Base-by-base conservation (phyloP, 2,329 filamentous ascomycete genomes). In the Neoascochyta sp. region DNA sequence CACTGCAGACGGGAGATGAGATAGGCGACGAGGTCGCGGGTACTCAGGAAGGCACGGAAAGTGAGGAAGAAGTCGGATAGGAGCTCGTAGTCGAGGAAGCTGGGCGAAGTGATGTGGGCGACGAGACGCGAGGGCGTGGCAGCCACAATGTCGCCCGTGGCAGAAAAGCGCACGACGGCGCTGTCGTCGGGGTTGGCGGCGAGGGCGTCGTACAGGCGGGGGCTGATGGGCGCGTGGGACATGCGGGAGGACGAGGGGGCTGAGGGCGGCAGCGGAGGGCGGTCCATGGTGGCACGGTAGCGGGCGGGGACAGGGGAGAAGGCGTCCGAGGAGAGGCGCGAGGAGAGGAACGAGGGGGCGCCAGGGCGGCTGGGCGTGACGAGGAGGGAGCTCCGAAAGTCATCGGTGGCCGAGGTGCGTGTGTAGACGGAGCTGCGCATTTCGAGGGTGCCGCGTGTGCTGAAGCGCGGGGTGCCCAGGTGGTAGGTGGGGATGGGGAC, bases 31-130 rank as follows among this genome's bases (percentile, higher is more conserved):
- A 98, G 72, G 49, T 90, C 83, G 12, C 73, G 70, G 0, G 84
- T 73, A 9, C 86, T 80, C 36, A 98, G 70, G 55, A 95, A 98
- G 3, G 84, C 77, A 27, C 92, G 85, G 55, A 87, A 98, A 0
- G 92, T 96, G 13, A 98, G 76, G 54, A 98, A 98, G 65, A 98
- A 98, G 62, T 98, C 92, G 1, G 92, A 96, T 4, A 98, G 78
- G 4, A 98, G 74, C 53, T 96, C 90, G 60, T 98, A 98, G 61
- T 98, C 90, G 54, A 98, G 78, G 57, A 96, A 95, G 27, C 80
- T 88, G 10, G 92, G 87, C 1, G 92, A 96, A 0, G 92, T 96
- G 42, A 98, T 95, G 64, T 98, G 89, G 9, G 90, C 89, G 27
- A 98, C 86, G 20, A 98, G 78, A 9, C 92, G 82, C 3, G 89